Conservation (phyloP, 768 basidiomycete species). For the Kwoniella sp. region DNA sequence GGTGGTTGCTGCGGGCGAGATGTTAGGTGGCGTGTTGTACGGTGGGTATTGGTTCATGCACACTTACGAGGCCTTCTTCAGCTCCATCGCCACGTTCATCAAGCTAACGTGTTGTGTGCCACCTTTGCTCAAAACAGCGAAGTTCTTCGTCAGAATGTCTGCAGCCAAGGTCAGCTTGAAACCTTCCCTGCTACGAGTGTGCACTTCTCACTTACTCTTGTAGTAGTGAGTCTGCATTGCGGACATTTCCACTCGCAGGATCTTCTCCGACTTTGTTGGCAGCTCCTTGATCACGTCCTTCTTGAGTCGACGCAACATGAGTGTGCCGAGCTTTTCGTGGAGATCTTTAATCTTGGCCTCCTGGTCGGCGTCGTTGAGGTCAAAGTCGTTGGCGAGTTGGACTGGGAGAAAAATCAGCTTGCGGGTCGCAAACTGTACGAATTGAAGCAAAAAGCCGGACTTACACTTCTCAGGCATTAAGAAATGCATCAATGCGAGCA, state of each 20-base stretch:
- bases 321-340: conserved; percentile 83
- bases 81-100: conserved; percentile 98
- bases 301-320: conserved; percentile 94
- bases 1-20: conserved; percentile 66
- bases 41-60: no score
- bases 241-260: conserved; percentile 95
- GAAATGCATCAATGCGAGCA: conserved; percentile 98
- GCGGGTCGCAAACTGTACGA: not conserved
- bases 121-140: conserved; percentile 83
- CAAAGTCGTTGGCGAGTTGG: conserved; percentile 90
- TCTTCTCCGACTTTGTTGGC: conserved; percentile 97
- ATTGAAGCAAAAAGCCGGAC: conserved; percentile 35
- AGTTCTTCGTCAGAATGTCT: conserved; percentile 66
- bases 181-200: conserved; percentile 69
- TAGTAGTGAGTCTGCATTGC: conserved; percentile 96
- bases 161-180: conserved; percentile 57
- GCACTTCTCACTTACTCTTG: conserved; percentile 63
- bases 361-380: conserved; percentile 88
- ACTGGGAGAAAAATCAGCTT: conserved; percentile 60
- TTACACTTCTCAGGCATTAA: conserved; percentile 96
- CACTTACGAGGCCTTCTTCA: conserved; percentile 80
- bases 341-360: conserved; percentile 86
- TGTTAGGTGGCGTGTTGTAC: no score
- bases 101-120: conserved; percentile 81
- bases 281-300: conserved; percentile 92